A percentile compares a stretch with the other conserved stretches of the same genome.
These are phyloP conservation scores for Boletus vermiculosoides DNA, from an alignment of 768 basidiomycete genomes.

Conservation along the genomic window DNA sequence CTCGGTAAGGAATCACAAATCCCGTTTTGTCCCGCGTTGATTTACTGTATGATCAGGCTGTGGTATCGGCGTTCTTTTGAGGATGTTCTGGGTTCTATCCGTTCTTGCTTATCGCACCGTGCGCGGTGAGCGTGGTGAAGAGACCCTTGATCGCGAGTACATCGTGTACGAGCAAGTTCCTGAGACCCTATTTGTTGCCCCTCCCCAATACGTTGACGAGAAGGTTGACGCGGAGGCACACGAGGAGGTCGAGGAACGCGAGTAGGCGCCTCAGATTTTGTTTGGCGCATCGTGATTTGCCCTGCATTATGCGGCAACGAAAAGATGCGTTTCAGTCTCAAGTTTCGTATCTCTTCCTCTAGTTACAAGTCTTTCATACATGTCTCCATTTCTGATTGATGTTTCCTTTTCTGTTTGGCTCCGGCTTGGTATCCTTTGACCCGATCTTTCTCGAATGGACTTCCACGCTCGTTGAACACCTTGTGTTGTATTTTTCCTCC, in stretches of 20 bases:
- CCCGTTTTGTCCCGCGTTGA: not conserved
- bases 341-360: not conserved
- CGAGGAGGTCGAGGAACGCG: conserved; percentile 12
- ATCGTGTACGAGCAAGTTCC: conserved; percentile 47
- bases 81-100: conserved; percentile 76
- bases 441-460: conserved; percentile 10
- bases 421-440: conserved; percentile 1
- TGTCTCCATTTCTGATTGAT: conserved; percentile 5
- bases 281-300: not conserved
- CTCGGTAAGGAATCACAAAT: conserved; percentile 49
- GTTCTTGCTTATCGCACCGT: conserved; percentile 60
- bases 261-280: conserved; percentile 10
- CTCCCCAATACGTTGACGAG: conserved; percentile 62
- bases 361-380: conserved; percentile 9
- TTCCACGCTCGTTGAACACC: conserved; percentile 17
- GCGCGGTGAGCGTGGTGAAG: conserved; percentile 43
- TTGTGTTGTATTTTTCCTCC: conserved; percentile 17
- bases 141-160: conserved; percentile 40
- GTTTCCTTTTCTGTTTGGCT: conserved; percentile 2
- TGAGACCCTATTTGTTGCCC: conserved; percentile 48
- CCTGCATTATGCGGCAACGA: not conserved
- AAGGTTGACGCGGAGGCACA: conserved; percentile 36
- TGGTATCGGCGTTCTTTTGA: conserved; percentile 76
- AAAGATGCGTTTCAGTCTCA: not conserved
- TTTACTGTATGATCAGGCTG: conserved; percentile 49